Percentiles rank a stretch among this genome's conserved stretches.
Evolutionary conservation across 1,284 basidiomycete species (phyloP).

Genomic region (Rhodotorula sp.): DNA sequence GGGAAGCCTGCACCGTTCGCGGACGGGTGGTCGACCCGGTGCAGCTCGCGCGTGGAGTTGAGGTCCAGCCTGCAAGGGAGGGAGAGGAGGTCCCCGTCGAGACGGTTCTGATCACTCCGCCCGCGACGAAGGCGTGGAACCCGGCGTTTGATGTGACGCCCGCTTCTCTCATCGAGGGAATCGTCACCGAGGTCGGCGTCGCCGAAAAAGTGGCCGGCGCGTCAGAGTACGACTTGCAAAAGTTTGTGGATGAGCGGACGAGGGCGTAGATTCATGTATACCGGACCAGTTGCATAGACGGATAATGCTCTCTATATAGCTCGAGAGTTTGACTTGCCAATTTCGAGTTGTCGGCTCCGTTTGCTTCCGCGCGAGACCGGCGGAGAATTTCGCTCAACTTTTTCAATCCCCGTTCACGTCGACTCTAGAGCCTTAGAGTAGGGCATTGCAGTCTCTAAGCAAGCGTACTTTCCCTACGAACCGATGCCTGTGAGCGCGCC

Average conservation of each 20-base stretch:
- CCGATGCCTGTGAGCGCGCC: no score
- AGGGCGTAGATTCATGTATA: neutral
- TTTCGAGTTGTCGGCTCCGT: no score
- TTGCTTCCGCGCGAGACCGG: no score
- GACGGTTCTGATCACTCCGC: slow-evolving; percentile 66
- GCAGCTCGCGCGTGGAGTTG: slow-evolving; percentile 51
- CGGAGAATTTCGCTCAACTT: no score
- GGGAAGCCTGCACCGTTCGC: slow-evolving; percentile 81
- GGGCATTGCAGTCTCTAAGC: no score
- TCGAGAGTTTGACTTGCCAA: no score
- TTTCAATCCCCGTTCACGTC: no score
- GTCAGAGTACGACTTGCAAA: slow-evolving; percentile 34
- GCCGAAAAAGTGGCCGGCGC: slow-evolving; percentile 50
- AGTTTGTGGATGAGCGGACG: slow-evolving; percentile 31
- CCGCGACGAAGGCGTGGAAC: slow-evolving; percentile 68
- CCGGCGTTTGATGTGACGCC: slow-evolving; percentile 93
- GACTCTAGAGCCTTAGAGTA: no score
- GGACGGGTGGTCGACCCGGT: slow-evolving; percentile 55
- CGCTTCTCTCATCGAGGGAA: slow-evolving; percentile 59
- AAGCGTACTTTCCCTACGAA: no score
- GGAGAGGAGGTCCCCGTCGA: slow-evolving; percentile 64
- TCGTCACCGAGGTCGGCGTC: slow-evolving; percentile 47
- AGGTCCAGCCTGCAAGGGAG: slow-evolving; percentile 53
- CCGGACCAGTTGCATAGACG: neutral
- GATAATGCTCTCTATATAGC: neutral